Evolutionary conservation across 495 filamentous ascomycete species (phyloP).

Genomic region (Tuber melanosporum): DNA sequence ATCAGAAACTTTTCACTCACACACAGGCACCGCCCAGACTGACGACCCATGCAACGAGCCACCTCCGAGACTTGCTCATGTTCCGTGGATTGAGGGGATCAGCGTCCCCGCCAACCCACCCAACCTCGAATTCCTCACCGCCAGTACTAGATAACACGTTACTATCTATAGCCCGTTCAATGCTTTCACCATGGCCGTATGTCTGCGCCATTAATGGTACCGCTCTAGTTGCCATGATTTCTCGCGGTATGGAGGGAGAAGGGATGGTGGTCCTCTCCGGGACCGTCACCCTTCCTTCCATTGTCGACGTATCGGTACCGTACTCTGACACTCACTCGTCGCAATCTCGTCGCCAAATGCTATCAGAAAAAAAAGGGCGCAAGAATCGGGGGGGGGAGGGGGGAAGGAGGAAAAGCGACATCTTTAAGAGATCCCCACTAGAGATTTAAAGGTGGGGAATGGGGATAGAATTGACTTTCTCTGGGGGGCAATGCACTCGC

Average conservation of each 20-base stretch:
- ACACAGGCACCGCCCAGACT: conserved; percentile 71
- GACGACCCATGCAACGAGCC: conserved; percentile 70
- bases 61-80: conserved; percentile 61
- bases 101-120: conserved; percentile 51
- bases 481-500: neutral
- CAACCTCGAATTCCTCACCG: conserved; percentile 35
- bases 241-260: neutral
- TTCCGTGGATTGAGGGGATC: conserved; percentile 69
- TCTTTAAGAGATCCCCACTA: neutral
- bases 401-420: neutral
- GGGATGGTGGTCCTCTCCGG: neutral
- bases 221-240: neutral
- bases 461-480: neutral
- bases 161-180: neutral
- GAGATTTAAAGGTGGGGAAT: neutral
- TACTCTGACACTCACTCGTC: neutral
- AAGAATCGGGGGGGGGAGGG: neutral
- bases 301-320: neutral
- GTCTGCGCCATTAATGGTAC: neutral
- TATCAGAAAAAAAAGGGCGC: neutral
- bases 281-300: neutral
- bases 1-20: conserved; percentile 53
- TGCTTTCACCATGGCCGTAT: neutral
- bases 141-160: neutral
- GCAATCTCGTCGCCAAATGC: neutral